Evolutionary conservation across 495 filamentous ascomycete species (phyloP).

Genomic region (Podospora conica): DNA sequence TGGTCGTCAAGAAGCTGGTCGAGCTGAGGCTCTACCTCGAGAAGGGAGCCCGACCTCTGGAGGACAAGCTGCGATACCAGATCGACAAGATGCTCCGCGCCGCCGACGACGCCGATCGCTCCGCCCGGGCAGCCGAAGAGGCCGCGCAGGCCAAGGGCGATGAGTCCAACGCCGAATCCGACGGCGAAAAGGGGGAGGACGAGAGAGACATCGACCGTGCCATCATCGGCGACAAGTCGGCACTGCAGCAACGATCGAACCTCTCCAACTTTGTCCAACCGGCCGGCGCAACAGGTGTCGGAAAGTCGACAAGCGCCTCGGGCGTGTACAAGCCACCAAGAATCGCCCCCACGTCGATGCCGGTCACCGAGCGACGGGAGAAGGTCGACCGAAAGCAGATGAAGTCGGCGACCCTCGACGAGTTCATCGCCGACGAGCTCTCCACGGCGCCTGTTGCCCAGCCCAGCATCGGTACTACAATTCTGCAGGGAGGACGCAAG

Average conservation of each 20-base stretch:
- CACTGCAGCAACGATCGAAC: constrained; percentile 55
- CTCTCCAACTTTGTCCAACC: constrained; percentile 45
- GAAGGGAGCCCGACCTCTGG: constrained; percentile 83
- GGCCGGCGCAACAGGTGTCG: constrained; percentile 35
- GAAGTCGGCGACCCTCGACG: constrained; percentile 74
- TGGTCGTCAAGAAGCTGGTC: constrained; percentile 70
- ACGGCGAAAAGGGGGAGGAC: constrained; percentile 27
- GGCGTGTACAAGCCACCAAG: constrained; percentile 80
- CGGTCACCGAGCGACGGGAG: constrained; percentile 51
- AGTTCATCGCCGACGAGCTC: constrained; percentile 76
- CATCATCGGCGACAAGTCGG: constrained; percentile 51
- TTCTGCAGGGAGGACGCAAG: constrained; percentile 63
- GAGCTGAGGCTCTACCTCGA: constrained; percentile 85
- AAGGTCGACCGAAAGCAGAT: constrained; percentile 50
- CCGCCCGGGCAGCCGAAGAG: constrained; percentile 20
- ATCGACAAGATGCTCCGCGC: constrained; percentile 85
- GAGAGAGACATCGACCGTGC: constrained; percentile 31
- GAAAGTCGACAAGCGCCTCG: constrained; percentile 31
- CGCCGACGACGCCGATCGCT: constrained; percentile 64
- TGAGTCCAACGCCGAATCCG: constrained; percentile 30
- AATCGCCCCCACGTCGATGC: constrained; percentile 71
- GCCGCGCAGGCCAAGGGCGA: constrained; percentile 24
- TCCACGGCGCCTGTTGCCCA: constrained; percentile 68
- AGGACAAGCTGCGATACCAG: constrained; percentile 77
- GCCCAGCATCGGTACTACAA: constrained; percentile 79